Evolutionary conservation across 1,139 yeast species (phyloP).

Genomic region (Yamadazyma blattariae): DNA sequence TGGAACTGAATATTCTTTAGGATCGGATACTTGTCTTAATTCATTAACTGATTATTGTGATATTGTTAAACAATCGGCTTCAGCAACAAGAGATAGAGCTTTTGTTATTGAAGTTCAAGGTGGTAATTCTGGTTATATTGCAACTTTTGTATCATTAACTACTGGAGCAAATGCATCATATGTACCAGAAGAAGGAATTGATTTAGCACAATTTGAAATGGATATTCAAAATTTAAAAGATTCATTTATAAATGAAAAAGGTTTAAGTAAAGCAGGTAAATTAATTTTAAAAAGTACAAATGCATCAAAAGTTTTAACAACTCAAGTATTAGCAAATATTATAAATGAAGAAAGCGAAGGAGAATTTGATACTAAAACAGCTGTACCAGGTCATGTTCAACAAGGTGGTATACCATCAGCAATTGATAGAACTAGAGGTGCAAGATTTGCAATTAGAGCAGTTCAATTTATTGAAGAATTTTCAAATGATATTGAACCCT

Average conservation of each 20-base stretch:
- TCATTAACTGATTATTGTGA: conserved; percentile 90
- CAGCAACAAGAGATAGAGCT: conserved; percentile 90
- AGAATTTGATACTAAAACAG: conserved; percentile 71
- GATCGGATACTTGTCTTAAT: conserved; percentile 92
- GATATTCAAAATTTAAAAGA: conserved; percentile 45
- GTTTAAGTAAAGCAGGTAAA: conserved; percentile 78
- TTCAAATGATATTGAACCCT: conserved; percentile 17
- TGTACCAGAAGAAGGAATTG: conserved; percentile 88
- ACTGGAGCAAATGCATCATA: conserved; percentile 93
- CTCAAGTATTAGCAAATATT: conserved; percentile 66
- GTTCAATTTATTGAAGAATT: conserved; percentile 76
- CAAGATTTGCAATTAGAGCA: conserved; percentile 85
- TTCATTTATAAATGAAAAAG: conserved; percentile 71
- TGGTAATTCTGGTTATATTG: conserved; percentile 92
- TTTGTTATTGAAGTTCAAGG: conserved; percentile 98
- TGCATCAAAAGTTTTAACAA: conserved; percentile 65
- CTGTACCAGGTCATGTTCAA: conserved; percentile 86
- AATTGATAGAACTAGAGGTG: conserved; percentile 89
- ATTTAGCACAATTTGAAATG: conserved; percentile 29
- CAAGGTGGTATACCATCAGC: conserved; percentile 97
- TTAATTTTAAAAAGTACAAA: conserved; percentile 66
- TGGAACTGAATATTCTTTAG: conserved; percentile 92
- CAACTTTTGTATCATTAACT: conserved; percentile 82
- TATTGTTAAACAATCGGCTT: conserved; percentile 90
- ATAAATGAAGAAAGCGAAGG: conserved; percentile 65